Conservation (phyloP, 371 early-diverging fungal species). For the Mortierella sp. region DNA sequence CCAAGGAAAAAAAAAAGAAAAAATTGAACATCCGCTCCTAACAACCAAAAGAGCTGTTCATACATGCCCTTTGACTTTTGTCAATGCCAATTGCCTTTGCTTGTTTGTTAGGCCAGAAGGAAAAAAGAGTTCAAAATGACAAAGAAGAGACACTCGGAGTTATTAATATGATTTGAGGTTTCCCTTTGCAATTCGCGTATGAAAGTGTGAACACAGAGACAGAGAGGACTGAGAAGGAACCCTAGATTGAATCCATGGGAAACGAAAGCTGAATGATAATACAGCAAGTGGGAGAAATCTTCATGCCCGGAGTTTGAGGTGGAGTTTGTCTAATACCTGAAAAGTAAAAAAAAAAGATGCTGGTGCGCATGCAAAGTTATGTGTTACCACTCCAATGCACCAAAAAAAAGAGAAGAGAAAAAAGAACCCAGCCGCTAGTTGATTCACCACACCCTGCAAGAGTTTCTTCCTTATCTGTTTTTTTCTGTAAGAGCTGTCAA, state of each 20-base stretch:
- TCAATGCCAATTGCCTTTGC: neutral
- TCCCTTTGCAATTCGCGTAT: neutral
- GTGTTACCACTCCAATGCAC: neutral
- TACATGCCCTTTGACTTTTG: neutral
- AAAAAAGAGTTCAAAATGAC: neutral
- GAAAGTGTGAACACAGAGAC: neutral
- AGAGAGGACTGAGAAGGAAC: neutral
- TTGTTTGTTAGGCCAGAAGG: neutral
- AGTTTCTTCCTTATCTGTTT: neutral
- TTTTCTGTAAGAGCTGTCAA: neutral
- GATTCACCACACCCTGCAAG: neutral
- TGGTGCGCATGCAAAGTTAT: neutral
- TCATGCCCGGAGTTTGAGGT: neutral
- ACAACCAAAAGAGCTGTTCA: neutral
- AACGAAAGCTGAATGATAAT: neutral
- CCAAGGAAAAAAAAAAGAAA: neutral
- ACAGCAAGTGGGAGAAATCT: neutral
- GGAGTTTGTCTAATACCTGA: neutral
- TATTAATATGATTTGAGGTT: neutral
- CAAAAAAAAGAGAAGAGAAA: neutral
- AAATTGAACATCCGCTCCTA: neutral
- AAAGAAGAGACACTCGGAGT: slow-evolving; percentile 7
- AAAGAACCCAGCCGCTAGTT: neutral
- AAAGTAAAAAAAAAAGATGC: neutral
- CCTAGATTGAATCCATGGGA: slow-evolving; percentile 7